Percentiles rank a stretch among this genome's conserved stretches.
Conservation (phyloP, 352 stramenopile species). For the Phytophthora sp. region DNA sequence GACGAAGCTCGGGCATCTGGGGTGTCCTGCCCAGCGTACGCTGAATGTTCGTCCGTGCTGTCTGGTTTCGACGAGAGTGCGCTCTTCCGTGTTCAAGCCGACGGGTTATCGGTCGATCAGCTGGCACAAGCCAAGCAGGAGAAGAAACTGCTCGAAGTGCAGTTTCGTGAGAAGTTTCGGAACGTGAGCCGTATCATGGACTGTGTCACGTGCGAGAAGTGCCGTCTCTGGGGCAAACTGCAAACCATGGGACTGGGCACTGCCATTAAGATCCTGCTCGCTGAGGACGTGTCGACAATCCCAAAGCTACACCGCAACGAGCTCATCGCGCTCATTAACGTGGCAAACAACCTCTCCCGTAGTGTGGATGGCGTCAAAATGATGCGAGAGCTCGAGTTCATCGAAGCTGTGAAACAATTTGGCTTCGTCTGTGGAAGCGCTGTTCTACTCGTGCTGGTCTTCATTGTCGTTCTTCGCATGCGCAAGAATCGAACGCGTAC, state of each 20-base stretch:
- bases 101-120: slow-evolving; percentile 62
- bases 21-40: slow-evolving; percentile 61
- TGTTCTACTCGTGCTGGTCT: slow-evolving; percentile 46
- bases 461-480: slow-evolving; percentile 59
- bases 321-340: slow-evolving; percentile 98
- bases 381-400: slow-evolving; percentile 81
- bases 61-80: slow-evolving; percentile 89
- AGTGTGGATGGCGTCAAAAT: slow-evolving; percentile 83
- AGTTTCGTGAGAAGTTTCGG: slow-evolving; percentile 94
- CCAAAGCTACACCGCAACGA: slow-evolving; percentile 94
- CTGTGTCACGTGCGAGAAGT: slow-evolving; percentile 99
- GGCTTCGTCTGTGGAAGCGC: slow-evolving; percentile 51
- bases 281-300: slow-evolving; percentile 81
- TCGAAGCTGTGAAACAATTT: slow-evolving; percentile 66
- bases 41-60: slow-evolving; percentile 66
- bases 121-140: slow-evolving; percentile 63
- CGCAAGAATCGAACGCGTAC: slow-evolving; percentile 35
- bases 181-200: slow-evolving; percentile 99
- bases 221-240: slow-evolving; percentile 98
- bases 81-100: slow-evolving; percentile 81
- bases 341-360: slow-evolving; percentile 85
- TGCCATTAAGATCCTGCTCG: slow-evolving; percentile 97
- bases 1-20: slow-evolving; percentile 31
- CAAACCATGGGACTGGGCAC: slow-evolving; percentile 97
- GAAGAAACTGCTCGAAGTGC: slow-evolving; percentile 65